phyloP scores from a whole-genome alignment of 257 asterid species.

The Fraxinus excelsior region DNA sequence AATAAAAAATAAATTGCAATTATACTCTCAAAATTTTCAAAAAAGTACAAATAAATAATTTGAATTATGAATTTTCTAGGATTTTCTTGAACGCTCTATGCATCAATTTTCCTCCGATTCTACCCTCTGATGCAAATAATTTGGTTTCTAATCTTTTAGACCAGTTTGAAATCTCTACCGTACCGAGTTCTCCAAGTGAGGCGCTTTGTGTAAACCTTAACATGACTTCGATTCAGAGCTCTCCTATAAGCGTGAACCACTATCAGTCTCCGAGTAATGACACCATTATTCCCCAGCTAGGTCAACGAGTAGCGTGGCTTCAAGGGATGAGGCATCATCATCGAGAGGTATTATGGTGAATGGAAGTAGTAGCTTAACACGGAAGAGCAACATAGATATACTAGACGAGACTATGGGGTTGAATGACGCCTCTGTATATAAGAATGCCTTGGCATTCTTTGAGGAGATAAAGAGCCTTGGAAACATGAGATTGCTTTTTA shows the following conservation, averaged over 20 bases:
- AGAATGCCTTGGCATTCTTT: constrained; percentile 50
- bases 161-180: constrained; percentile 53
- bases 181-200: constrained; percentile 53
- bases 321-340: constrained; percentile 41
- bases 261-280: constrained; percentile 49
- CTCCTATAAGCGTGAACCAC: constrained; percentile 52
- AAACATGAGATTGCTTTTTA: constrained; percentile 71
- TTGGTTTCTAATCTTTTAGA: constrained; percentile 67
- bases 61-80: constrained; percentile 49
- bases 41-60: constrained; percentile 24
- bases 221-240: constrained; percentile 52
- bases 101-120: constrained; percentile 69
- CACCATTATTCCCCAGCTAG: constrained; percentile 36
- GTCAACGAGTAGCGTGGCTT: constrained; percentile 43
- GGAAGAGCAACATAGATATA: constrained; percentile 72
- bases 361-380: constrained; percentile 52
- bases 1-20: too few relatives aligned
- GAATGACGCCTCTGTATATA: constrained; percentile 39
- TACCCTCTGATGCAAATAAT: constrained; percentile 66
- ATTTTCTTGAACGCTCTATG: constrained; percentile 64
- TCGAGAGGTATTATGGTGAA: constrained; percentile 41
- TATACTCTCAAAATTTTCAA: too few relatives aligned
- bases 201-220: constrained; percentile 39
- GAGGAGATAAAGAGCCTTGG: constrained; percentile 84
- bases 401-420: constrained; percentile 40